Conservation (phyloP, 2,329 filamentous ascomycete genomes). For the Zalaria obscura region DNA sequence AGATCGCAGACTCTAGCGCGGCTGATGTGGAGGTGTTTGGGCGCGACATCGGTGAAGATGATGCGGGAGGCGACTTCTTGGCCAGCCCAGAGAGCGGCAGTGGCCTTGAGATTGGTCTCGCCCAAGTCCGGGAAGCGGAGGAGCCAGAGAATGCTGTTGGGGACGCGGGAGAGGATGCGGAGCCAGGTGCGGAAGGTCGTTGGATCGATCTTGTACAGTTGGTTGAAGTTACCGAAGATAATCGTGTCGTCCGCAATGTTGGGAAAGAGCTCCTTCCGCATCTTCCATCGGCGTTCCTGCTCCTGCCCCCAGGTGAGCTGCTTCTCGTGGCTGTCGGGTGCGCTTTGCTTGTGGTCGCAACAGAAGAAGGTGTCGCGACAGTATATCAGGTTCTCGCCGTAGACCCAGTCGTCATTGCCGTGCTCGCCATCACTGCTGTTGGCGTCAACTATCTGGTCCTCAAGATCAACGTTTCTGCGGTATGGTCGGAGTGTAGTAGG, state of each 20-base stretch:
- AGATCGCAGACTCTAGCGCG: slow-evolving; percentile 84
- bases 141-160: slow-evolving; percentile 86
- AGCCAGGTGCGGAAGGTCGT: slow-evolving; percentile 94
- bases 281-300: slow-evolving; percentile 68
- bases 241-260: slow-evolving; percentile 66
- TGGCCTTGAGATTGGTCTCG: slow-evolving; percentile 69
- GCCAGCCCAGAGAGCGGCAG: slow-evolving; percentile 72
- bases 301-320: slow-evolving; percentile 71
- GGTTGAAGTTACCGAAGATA: slow-evolving; percentile 96
- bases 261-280: slow-evolving; percentile 88
- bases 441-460: slow-evolving; percentile 48
- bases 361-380: slow-evolving; percentile 95
- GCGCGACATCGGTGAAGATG: slow-evolving; percentile 90
- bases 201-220: slow-evolving; percentile 98
- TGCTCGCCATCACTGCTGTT: slow-evolving; percentile 50
- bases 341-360: slow-evolving; percentile 89
- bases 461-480: slow-evolving; percentile 58
- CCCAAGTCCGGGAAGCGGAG: slow-evolving; percentile 92
- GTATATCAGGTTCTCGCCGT: slow-evolving; percentile 93
- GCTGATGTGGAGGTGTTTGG: slow-evolving; percentile 86
- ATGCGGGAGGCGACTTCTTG: slow-evolving; percentile 73
- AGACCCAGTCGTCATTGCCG: slow-evolving; percentile 58
- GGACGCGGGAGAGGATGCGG: slow-evolving; percentile 70
- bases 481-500: slow-evolving; percentile 66
- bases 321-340: slow-evolving; percentile 53